Evolutionary conservation across 352 stramenopile genomes (phyloP).

Genomic region (Phytophthora constricta): DNA sequence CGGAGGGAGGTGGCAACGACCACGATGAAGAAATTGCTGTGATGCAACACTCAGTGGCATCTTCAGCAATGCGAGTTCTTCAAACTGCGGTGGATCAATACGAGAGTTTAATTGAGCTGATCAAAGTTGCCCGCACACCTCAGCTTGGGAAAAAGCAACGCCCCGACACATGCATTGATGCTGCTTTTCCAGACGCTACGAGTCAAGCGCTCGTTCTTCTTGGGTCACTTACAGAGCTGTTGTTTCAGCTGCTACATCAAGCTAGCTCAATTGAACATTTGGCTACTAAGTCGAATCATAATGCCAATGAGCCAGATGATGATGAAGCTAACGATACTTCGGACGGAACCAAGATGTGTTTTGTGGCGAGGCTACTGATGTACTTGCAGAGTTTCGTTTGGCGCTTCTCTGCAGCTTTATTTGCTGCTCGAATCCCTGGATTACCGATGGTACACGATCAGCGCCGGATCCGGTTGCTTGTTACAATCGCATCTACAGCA

Average conservation of each 20-base stretch:
- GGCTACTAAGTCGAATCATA: conserved; percentile 11
- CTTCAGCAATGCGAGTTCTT: conserved; percentile 45
- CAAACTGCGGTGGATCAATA: conserved; percentile 63
- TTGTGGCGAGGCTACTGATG: conserved; percentile 54
- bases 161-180: conserved; percentile 1
- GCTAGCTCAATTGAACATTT: conserved; percentile 56
- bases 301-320: conserved; percentile 16
- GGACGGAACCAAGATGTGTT: conserved; percentile 32
- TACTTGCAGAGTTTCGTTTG: conserved; percentile 57
- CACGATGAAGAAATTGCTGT: conserved; percentile 35
- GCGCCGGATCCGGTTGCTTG: conserved; percentile 48
- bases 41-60: conserved; percentile 50
- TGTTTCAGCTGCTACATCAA: conserved; percentile 66
- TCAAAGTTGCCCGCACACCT: conserved; percentile 48
- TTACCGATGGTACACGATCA: conserved; percentile 65
- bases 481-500: conserved; percentile 53
- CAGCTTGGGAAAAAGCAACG: conserved; percentile 16
- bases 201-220: conserved; percentile 64
- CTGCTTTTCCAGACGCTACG: conserved; percentile 17
- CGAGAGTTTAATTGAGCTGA: conserved; percentile 52
- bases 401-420: conserved; percentile 63
- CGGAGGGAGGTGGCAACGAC: background rate
- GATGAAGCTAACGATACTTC: conserved; percentile 29
- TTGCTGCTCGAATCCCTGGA: conserved; percentile 52
- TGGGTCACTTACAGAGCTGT: conserved; percentile 51